Conservation (phyloP, 1,139 yeast genomes). For the Kodamaea derodonti region DNA sequence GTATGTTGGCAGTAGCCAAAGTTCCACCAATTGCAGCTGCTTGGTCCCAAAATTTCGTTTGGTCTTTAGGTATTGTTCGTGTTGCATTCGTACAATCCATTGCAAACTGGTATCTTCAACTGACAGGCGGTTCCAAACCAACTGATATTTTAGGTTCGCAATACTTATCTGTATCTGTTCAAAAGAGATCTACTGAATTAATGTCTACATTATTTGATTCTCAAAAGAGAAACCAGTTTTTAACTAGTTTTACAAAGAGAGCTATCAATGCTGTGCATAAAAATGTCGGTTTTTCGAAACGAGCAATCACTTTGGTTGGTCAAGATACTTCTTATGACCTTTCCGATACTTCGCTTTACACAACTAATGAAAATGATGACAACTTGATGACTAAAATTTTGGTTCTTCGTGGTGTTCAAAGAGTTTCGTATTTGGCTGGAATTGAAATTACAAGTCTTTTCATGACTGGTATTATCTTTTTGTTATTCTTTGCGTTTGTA, state of each 20-base stretch:
- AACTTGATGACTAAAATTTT: slow-evolving; percentile 59
- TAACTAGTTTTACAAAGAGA: slow-evolving; percentile 23
- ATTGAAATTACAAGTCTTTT: slow-evolving; percentile 85
- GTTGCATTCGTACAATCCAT: slow-evolving; percentile 80
- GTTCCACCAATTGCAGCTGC: slow-evolving; percentile 98
- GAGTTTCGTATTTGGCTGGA: slow-evolving; percentile 80
- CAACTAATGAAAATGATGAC: slow-evolving; percentile 66
- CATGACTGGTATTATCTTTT: slow-evolving; percentile 81
- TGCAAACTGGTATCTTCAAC: slow-evolving; percentile 90
- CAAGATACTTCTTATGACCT: slow-evolving; percentile 45
- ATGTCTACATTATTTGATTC: slow-evolving; percentile 16
- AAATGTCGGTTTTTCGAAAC: background rate
- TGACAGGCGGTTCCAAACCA: slow-evolving; percentile 86
- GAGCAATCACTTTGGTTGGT: slow-evolving; percentile 26
- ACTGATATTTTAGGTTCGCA: slow-evolving; percentile 61
- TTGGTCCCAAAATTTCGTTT: slow-evolving; percentile 95
- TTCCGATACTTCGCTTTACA: slow-evolving; percentile 50
- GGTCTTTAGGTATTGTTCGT: slow-evolving; percentile 91
- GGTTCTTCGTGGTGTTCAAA: slow-evolving; percentile 84
- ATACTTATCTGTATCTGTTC: slow-evolving; percentile 74
- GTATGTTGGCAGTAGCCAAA: slow-evolving; percentile 92
- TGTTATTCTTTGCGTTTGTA: slow-evolving; percentile 73
- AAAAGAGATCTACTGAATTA: slow-evolving; percentile 42
- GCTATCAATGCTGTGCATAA: slow-evolving; percentile 6
- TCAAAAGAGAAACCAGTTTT: slow-evolving; percentile 17